A percentile compares a stretch with the other conserved stretches of the same genome.
Conservation (phyloP, 805 yeast genomes). For the Lipomyces chichibuensis region DNA sequence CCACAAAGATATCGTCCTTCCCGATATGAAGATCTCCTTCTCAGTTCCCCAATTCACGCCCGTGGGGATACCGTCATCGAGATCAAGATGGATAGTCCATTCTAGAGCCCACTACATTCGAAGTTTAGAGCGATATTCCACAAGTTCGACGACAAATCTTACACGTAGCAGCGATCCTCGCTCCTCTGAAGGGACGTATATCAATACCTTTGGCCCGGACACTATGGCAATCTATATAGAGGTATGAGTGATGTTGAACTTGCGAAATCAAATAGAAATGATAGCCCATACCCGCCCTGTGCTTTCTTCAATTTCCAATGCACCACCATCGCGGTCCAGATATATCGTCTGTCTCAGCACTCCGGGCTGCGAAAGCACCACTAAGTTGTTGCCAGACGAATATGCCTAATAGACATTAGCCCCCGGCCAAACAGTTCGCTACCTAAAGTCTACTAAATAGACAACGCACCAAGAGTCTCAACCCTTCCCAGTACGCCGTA, state of each 20-base stretch:
- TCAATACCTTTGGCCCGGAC: slow-evolving; percentile 33
- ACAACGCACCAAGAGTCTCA: slow-evolving; percentile 54
- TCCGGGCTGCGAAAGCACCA: slow-evolving; percentile 59
- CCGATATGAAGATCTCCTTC: slow-evolving; percentile 30
- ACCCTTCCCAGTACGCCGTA: slow-evolving; percentile 67
- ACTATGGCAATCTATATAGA: slow-evolving; percentile 33
- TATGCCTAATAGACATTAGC: slow-evolving; percentile 52
- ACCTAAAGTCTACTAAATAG: neutral
- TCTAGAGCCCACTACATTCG: slow-evolving; percentile 27
- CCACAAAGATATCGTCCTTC: slow-evolving; percentile 34
- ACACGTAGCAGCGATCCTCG: slow-evolving; percentile 18
- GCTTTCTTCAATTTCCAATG: slow-evolving; percentile 63
- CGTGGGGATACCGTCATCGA: slow-evolving; percentile 32
- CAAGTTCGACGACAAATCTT: neutral
- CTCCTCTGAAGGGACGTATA: slow-evolving; percentile 25
- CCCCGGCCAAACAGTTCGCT: neutral
- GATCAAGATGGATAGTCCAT: slow-evolving; percentile 30
- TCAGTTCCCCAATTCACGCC: slow-evolving; percentile 35
- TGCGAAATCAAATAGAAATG: neutral
- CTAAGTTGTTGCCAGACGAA: slow-evolving; percentile 86
- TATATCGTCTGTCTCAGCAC: slow-evolving; percentile 75
- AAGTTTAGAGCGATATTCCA: neutral
- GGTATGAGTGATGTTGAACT: neutral
- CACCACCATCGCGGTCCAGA: slow-evolving; percentile 64
- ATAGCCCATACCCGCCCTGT: slow-evolving; percentile 53